These are phyloP conservation scores for Talaromyces sp. DNA, from an alignment of 2,329 filamentous ascomycete species.

Conservation along the genomic window DNA sequence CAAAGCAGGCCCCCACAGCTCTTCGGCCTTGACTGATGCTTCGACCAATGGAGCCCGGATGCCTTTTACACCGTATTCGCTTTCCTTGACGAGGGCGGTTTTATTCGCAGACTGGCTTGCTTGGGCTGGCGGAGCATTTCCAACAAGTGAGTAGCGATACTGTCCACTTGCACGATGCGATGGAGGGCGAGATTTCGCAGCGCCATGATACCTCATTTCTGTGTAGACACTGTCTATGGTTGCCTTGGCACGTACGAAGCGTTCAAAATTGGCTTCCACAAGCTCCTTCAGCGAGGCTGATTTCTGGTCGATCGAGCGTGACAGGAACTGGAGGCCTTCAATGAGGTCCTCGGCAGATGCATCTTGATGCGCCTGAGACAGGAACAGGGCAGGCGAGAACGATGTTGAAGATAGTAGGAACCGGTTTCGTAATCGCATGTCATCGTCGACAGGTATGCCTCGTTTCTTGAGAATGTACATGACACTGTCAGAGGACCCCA, in stretches of 20 bases:
- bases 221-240: slow-evolving; percentile 98
- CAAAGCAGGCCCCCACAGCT: slow-evolving; percentile 93
- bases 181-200: slow-evolving; percentile 38
- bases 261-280: slow-evolving; percentile 96
- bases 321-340: slow-evolving; percentile 76
- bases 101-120: slow-evolving; percentile 62
- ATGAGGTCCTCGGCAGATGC: slow-evolving; percentile 79
- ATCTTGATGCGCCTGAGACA: slow-evolving; percentile 83
- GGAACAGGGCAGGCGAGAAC: slow-evolving; percentile 86
- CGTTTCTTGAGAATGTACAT: slow-evolving; percentile 70
- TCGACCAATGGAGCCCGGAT: slow-evolving; percentile 86
- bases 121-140: slow-evolving; percentile 33
- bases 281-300: slow-evolving; percentile 93
- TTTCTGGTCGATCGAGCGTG: slow-evolving; percentile 92
- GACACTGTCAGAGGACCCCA: slow-evolving; percentile 85
- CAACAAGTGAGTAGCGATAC: slow-evolving; percentile 39
- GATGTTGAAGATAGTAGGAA: slow-evolving; percentile 94
- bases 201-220: slow-evolving; percentile 79
- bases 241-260: slow-evolving; percentile 93
- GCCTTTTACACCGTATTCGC: slow-evolving; percentile 79
- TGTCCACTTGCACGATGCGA: slow-evolving; percentile 63
- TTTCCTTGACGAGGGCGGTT: slow-evolving; percentile 88
- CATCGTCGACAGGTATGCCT: slow-evolving; percentile 78
- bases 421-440: slow-evolving; percentile 73
- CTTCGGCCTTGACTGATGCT: slow-evolving; percentile 88